Percentiles rank a stretch among this genome's conserved stretches.
Conservation (phyloP, 306 rosid species). For the Spatholobus suberectus region DNA sequence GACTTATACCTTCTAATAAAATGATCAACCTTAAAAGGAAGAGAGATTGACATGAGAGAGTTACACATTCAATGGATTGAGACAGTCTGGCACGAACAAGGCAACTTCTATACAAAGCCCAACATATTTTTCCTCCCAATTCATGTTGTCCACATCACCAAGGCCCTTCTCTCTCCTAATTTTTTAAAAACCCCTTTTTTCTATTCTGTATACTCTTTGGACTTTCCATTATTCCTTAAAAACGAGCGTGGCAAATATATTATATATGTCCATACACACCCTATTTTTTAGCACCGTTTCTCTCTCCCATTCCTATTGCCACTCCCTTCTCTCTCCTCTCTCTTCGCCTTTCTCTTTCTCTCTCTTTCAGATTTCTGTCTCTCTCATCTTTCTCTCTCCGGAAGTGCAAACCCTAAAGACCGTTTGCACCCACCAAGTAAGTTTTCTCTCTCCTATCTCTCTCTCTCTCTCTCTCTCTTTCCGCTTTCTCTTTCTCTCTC, state of each 20-base stretch:
- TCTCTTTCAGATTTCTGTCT: conserved; percentile 65
- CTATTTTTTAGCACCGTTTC: conserved; percentile 47
- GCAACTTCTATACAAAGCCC: conserved; percentile 24
- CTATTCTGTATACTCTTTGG: not conserved
- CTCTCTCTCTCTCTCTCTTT: conserved; percentile 45
- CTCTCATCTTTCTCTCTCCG: conserved; percentile 80
- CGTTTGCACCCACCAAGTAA: conserved; percentile 99
- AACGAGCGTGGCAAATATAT: conserved; percentile 37
- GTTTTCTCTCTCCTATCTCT: conserved; percentile 79
- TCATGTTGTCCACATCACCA: conserved; percentile 12
- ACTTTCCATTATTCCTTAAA: conserved; percentile 37
- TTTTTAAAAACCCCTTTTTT: conserved; percentile 12
- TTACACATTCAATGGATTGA: conserved; percentile 3
- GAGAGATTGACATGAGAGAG: conserved; percentile 22
- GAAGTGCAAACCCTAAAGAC: conserved; percentile 99
- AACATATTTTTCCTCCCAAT: not conserved
- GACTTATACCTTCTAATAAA: not conserved
- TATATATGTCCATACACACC: conserved; percentile 42
- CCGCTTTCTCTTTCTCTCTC: conserved; percentile 28
- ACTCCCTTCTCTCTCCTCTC: conserved; percentile 43
- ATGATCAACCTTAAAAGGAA: not conserved
- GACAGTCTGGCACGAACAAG: conserved; percentile 18
- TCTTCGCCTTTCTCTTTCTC: conserved; percentile 56
- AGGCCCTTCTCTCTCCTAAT: not conserved
- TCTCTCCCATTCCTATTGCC: conserved; percentile 40